Percentiles rank a stretch among this genome's conserved stretches.
Evolutionary conservation across 306 rosid species (phyloP).

Genomic region (Dalbergia cultrata): DNA sequence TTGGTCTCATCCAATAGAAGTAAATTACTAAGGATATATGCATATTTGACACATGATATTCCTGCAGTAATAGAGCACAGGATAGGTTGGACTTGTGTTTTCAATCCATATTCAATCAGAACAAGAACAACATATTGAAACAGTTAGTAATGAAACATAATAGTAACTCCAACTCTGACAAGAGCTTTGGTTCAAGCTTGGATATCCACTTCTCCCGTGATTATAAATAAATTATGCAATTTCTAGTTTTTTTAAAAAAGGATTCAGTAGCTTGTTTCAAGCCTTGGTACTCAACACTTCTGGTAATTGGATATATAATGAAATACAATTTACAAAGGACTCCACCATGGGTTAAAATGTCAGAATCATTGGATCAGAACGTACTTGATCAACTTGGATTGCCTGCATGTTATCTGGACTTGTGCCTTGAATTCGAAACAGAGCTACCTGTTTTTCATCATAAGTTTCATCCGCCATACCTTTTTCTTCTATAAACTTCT

Average conservation of each 20-base stretch:
- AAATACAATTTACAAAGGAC: constrained; percentile 21
- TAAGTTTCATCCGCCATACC: constrained; percentile 70
- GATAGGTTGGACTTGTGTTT: neutral
- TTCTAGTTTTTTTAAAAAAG: neutral
- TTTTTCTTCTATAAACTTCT: constrained; percentile 64
- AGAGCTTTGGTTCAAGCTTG: constrained; percentile 31
- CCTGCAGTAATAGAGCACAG: neutral
- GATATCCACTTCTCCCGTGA: neutral
- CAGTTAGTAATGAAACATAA: neutral
- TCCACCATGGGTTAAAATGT: constrained; percentile 31
- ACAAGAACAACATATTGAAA: constrained; percentile 2
- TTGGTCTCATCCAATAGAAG: constrained; percentile 19
- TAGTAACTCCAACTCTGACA: constrained; percentile 5
- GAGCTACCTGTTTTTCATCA: constrained; percentile 68
- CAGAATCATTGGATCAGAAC: constrained; percentile 51
- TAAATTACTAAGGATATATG: constrained; percentile 4
- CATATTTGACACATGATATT: constrained; percentile 1
- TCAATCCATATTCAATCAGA: constrained; percentile 25
- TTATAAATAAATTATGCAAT: constrained; percentile 15
- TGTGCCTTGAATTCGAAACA: constrained; percentile 90
- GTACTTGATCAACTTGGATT: constrained; percentile 86
- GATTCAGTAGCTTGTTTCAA: constrained; percentile 30
- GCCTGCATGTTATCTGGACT: constrained; percentile 86
- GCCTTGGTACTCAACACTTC: constrained; percentile 5
- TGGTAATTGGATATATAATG: constrained; percentile 14